Evolutionary conservation across 768 basidiomycete genomes (phyloP).

Genomic region (Coprinopsis cinerea): DNA sequence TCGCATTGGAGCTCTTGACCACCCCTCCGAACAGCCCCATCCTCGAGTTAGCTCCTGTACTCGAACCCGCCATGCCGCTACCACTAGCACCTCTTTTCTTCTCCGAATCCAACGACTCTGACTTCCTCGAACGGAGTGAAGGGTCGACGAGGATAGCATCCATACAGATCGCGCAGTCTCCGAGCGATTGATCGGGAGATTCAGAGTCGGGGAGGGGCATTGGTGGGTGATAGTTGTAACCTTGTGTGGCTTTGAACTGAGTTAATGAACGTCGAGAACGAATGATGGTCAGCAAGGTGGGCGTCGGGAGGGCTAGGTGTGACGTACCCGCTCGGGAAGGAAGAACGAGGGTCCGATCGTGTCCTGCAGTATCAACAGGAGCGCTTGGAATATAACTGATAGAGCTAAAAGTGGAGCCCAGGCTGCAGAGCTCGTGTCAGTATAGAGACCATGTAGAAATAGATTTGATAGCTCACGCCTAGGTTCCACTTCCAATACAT

Average conservation of each 20-base stretch:
- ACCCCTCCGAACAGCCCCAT: slow-evolving; percentile 35
- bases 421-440: slow-evolving; percentile 30
- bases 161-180: slow-evolving; percentile 93
- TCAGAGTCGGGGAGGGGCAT: slow-evolving; percentile 70
- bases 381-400: slow-evolving; percentile 59
- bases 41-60: neutral
- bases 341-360: slow-evolving; percentile 79
- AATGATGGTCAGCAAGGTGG: neutral
- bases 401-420: slow-evolving; percentile 60
- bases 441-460: neutral
- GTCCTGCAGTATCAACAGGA: slow-evolving; percentile 66
- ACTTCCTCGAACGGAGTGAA: slow-evolving; percentile 29
- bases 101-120: slow-evolving; percentile 21
- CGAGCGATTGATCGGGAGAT: slow-evolving; percentile 67
- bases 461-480: slow-evolving; percentile 44
- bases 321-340: slow-evolving; percentile 59
- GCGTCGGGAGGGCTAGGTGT: neutral
- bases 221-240: slow-evolving; percentile 83
- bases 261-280: neutral
- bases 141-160: slow-evolving; percentile 65
- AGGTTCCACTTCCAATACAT: slow-evolving; percentile 77
- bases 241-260: slow-evolving; percentile 54
- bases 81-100: slow-evolving; percentile 15
- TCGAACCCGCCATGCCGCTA: neutral
- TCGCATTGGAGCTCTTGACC: slow-evolving; percentile 35